Evolutionary conservation across 768 basidiomycete genomes (phyloP), one percentile per base, ranked within the genome.

Genomic region (Collybiopsis confluens): DNA sequence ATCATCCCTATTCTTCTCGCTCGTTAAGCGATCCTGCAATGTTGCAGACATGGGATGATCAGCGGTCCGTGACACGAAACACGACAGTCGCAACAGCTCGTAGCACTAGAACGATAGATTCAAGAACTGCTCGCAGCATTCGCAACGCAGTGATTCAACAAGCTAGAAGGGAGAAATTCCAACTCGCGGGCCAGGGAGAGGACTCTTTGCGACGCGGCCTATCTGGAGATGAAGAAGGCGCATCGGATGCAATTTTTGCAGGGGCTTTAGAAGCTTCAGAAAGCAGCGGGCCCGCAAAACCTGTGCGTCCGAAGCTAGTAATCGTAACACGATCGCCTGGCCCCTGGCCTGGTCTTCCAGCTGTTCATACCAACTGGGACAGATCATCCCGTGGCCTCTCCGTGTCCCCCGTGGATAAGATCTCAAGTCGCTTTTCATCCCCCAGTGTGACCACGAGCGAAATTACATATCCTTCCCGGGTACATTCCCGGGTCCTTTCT

Each of bases 51-150:
- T 50, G 57, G 30, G 49, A 51, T 11, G 58, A 46, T 24, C 48
- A 59, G 16, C 60, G 58, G 55, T 52, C 51, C 10, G 43, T 52
- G 9, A 30, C 59, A 18, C 11, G 47, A 28, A 21, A 2, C 8
- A 7, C 18, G 2, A 57, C 61, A 53, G 59, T 59, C 15, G 11
- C 18, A 3, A 57, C 61, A 53, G 61, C 61, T 15, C 56, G 58
- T 35, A 62, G 59, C 43, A 64, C 57, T 35, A 56, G 56, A 11
- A 61, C 62, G 6, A 55, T 62, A n/a, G 64, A 65, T 38, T 54
- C 61, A 5, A 40, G 21, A 10, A 54, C 57, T 20, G 59, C 61
- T 28, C 54, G 45, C 15, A 65, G 64, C 35, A 59, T 62, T 18
- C 30, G 54, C 9, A 49, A 60, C n/a, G 64, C 62, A n/a, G 57